Evolutionary conservation across 306 rosid species (phyloP).

Genomic region (Cicer bijugum): DNA sequence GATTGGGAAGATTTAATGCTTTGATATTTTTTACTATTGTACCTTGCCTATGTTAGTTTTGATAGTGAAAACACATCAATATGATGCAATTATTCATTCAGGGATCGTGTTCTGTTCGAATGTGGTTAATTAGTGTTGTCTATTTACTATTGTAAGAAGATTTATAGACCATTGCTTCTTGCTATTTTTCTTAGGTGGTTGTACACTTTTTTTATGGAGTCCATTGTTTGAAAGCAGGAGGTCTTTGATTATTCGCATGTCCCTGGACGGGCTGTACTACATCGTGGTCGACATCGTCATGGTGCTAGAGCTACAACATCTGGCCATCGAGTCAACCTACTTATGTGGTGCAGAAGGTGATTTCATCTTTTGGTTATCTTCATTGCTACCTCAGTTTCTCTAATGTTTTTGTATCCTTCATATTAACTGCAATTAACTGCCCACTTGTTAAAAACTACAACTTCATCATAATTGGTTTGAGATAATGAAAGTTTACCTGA

Average conservation of each 20-base stretch:
- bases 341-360: conserved; percentile 71
- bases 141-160: conserved; percentile 27
- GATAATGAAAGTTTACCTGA: background rate
- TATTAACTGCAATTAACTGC: background rate
- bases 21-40: conserved; percentile 7
- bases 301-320: conserved; percentile 66
- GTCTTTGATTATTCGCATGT: conserved; percentile 58
- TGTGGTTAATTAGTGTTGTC: conserved; percentile 29
- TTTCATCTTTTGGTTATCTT: conserved; percentile 23
- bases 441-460: conserved; percentile 11
- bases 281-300: conserved; percentile 74
- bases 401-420: background rate
- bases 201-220: conserved; percentile 52
- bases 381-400: conserved; percentile 26
- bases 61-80: conserved; percentile 20
- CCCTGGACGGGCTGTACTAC: conserved; percentile 65
- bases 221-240: conserved; percentile 61
- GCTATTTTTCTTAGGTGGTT: conserved; percentile 49
- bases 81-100: conserved; percentile 38
- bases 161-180: conserved; percentile 46
- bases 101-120: conserved; percentile 36
- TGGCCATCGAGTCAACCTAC: conserved; percentile 62
- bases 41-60: conserved; percentile 33
- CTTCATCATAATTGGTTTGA: background rate
- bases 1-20: conserved; percentile 22